A percentile compares a stretch with the other conserved stretches of the same genome.
Conservation (phyloP, 2,329 filamentous ascomycete species). For the Sporothrix pseudoabietina region DNA sequence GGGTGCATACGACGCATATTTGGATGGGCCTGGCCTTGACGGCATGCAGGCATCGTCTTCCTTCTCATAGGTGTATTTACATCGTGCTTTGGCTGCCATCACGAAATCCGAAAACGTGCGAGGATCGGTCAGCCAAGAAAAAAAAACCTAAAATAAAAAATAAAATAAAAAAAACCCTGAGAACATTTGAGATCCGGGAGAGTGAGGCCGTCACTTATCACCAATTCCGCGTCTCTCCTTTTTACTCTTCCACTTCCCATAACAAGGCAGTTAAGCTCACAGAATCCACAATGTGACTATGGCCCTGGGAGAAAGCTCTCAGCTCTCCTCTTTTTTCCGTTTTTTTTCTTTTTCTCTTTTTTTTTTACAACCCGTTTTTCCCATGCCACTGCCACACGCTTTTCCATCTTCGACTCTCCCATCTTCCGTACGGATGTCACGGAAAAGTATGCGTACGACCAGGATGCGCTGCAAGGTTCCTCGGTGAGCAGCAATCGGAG, state of each 20-base stretch:
- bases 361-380: background rate
- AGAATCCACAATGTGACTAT: background rate
- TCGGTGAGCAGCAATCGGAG: background rate
- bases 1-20: background rate
- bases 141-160: too few species aligned
- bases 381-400: background rate
- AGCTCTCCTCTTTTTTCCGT: background rate
- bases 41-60: background rate
- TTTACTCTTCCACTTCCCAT: background rate
- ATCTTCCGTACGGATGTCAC: background rate
- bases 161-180: too few species aligned
- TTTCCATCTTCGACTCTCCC: background rate
- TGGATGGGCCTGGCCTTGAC: background rate
- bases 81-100: background rate
- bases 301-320: background rate
- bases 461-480: background rate
- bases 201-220: background rate
- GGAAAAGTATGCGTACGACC: background rate
- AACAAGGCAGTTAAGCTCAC: constrained; percentile 2
- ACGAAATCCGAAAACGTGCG: background rate
- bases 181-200: background rate
- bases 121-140: background rate
- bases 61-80: background rate
- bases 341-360: background rate
- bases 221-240: background rate